Percentiles rank a stretch among this genome's conserved stretches.
phyloP scores from a whole-genome alignment of 805 yeast species.

The Metschnikowia cubensis region DNA sequence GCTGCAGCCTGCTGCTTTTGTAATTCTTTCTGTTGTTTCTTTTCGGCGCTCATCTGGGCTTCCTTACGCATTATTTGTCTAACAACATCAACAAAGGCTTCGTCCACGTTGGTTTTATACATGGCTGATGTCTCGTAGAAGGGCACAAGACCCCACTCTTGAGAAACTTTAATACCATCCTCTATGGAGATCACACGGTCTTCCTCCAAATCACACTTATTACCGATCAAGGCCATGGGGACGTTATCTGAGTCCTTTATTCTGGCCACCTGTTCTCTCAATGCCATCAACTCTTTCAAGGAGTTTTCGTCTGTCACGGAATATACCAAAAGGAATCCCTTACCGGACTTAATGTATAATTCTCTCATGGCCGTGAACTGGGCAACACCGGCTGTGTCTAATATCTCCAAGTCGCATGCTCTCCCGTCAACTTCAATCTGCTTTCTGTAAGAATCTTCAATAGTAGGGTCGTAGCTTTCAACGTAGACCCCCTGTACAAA shows the following conservation, averaged over 20 bases:
- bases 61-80: conserved; percentile 85
- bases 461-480: conserved; percentile 94
- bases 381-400: conserved; percentile 66
- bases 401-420: conserved; percentile 72
- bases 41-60: conserved; percentile 41
- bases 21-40: conserved; percentile 41
- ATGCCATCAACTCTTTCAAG: conserved; percentile 68
- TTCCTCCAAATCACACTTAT: conserved; percentile 78
- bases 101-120: conserved; percentile 83
- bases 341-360: conserved; percentile 79
- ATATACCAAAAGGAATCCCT: conserved; percentile 60
- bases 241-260: conserved; percentile 74
- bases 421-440: conserved; percentile 86
- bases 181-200: conserved; percentile 75
- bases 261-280: conserved; percentile 79
- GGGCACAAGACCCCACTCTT: conserved; percentile 85
- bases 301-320: conserved; percentile 62
- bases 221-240: conserved; percentile 89
- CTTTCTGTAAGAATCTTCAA: conserved; percentile 91
- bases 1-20: conserved; percentile 34
- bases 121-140: conserved; percentile 94
- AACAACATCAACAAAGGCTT: conserved; percentile 83
- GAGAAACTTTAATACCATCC: conserved; percentile 79
- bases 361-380: conserved; percentile 97
- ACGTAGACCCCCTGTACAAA: conserved; percentile 87